phyloP scores from a whole-genome alignment of 768 basidiomycete species.

The Boletus speciosus region DNA sequence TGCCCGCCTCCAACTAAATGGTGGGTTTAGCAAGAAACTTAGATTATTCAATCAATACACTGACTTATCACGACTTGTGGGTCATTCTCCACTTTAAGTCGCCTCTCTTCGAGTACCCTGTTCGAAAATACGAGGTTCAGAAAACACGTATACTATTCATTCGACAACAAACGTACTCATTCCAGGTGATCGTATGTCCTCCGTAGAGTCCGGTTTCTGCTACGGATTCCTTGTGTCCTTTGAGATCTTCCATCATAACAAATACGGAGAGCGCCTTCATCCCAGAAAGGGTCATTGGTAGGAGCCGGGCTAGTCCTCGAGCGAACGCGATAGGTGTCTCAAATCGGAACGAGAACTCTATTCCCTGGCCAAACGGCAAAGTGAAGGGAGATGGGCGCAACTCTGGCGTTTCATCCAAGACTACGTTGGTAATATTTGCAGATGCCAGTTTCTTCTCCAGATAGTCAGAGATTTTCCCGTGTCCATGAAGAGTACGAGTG shows the following conservation, averaged over 20 bases:
- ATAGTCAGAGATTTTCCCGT: not conserved
- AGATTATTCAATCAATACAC: not conserved
- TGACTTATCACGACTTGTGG: slow-evolving; percentile 6
- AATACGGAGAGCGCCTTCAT: slow-evolving; percentile 4
- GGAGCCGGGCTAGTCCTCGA: not conserved
- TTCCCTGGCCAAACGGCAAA: slow-evolving; percentile 2
- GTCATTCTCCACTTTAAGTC: not conserved
- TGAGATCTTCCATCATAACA: slow-evolving; percentile 2
- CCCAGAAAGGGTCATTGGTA: not conserved
- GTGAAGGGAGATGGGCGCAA: not conserved
- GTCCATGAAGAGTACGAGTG: slow-evolving; percentile 1
- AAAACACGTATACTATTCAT: not conserved
- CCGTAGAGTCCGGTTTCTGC: slow-evolving; percentile 1
- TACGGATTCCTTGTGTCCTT: not conserved
- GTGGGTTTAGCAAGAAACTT: not conserved
- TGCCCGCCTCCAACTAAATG: slow-evolving; percentile 2
- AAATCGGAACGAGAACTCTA: slow-evolving; percentile 3
- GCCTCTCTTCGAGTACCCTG: slow-evolving; percentile 1
- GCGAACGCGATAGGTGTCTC: slow-evolving; percentile 2
- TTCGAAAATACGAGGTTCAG: not conserved
- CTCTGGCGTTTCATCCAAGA: slow-evolving; percentile 1
- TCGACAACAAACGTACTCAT: not conserved
- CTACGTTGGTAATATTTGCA: not conserved
- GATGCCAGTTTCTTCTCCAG: not conserved
- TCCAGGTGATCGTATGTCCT: slow-evolving; percentile 4